Evolutionary conservation across 768 basidiomycete genomes (phyloP).

Genomic region (Russula sp.): DNA sequence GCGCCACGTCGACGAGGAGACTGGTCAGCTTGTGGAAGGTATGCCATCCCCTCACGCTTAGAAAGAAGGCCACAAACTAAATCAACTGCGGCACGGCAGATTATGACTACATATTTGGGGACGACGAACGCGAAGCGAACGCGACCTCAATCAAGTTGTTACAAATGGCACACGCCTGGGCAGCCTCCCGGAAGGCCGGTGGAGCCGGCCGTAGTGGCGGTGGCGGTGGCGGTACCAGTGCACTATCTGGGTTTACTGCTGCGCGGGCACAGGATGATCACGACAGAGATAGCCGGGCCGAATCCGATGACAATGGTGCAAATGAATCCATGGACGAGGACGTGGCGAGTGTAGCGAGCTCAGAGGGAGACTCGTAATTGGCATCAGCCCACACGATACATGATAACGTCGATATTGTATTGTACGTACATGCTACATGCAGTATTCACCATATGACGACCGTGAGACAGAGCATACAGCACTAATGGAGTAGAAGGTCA

Average conservation of each 20-base stretch:
- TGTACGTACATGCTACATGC: not conserved
- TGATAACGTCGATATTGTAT: not conserved
- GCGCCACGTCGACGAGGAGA: slow-evolving; percentile 75
- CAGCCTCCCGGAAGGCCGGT: slow-evolving; percentile 38
- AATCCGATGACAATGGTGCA: slow-evolving; percentile 1
- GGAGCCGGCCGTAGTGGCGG: slow-evolving; percentile 24
- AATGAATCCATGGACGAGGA: slow-evolving; percentile 29
- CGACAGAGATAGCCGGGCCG: slow-evolving; percentile 13
- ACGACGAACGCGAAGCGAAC: slow-evolving; percentile 92
- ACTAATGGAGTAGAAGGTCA: not conserved
- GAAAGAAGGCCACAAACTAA: not conserved
- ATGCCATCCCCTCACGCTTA: slow-evolving; percentile 23
- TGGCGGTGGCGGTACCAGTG: slow-evolving; percentile 20
- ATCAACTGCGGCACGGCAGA: slow-evolving; percentile 39
- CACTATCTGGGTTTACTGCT: slow-evolving; percentile 44
- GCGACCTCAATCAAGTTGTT: slow-evolving; percentile 93
- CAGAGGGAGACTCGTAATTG: slow-evolving; percentile 32
- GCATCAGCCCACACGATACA: not conserved
- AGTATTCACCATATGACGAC: not conserved
- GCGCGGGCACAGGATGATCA: slow-evolving; percentile 26
- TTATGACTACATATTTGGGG: slow-evolving; percentile 92
- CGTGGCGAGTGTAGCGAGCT: slow-evolving; percentile 45
- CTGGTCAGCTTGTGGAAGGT: slow-evolving; percentile 84
- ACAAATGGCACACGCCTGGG: slow-evolving; percentile 91
- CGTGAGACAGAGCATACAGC: not conserved